Evolutionary conservation across 1,284 basidiomycete genomes (phyloP).

Genomic region (Ustilago tritici): DNA sequence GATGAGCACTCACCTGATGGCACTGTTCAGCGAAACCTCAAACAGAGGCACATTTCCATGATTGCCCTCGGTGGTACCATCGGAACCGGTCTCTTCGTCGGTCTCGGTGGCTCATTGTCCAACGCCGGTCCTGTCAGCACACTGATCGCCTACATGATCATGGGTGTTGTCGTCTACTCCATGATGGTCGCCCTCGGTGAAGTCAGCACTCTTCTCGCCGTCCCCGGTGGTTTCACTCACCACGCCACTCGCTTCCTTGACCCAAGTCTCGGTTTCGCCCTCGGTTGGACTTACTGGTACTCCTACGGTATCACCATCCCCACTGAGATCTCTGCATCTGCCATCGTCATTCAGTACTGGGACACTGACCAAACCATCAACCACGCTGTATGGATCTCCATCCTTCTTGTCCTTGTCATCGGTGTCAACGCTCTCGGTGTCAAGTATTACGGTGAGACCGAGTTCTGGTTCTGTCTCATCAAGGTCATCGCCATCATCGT

Average conservation of each 20-base stretch:
- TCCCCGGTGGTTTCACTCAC: constrained; percentile 80
- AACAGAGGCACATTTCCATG: constrained; percentile 61
- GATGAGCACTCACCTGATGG: constrained; percentile 40
- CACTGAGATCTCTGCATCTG: constrained; percentile 77
- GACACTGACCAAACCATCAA: constrained; percentile 71
- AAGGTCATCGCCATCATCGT: constrained; percentile 52
- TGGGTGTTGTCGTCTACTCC: constrained; percentile 62
- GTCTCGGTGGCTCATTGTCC: constrained; percentile 75
- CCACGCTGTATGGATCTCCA: constrained; percentile 72
- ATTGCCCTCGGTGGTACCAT: constrained; percentile 65
- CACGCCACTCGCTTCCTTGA: constrained; percentile 83
- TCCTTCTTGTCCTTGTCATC: constrained; percentile 71
- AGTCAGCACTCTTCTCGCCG: constrained; percentile 73
- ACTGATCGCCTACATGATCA: constrained; percentile 69
- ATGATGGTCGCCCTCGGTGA: constrained; percentile 72
- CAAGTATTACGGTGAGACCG: constrained; percentile 77
- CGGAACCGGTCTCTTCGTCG: constrained; percentile 75
- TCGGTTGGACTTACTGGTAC: constrained; percentile 76
- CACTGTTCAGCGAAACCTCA: constrained; percentile 43
- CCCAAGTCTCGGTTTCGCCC: constrained; percentile 76
- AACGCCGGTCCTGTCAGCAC: constrained; percentile 72
- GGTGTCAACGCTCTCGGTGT: constrained; percentile 73
- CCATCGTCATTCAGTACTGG: constrained; percentile 56
- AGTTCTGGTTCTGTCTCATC: constrained; percentile 56
- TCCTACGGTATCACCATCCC: constrained; percentile 74